Conservation (phyloP, 2,329 filamentous ascomycete genomes). For the Aureobasidium sp. region DNA sequence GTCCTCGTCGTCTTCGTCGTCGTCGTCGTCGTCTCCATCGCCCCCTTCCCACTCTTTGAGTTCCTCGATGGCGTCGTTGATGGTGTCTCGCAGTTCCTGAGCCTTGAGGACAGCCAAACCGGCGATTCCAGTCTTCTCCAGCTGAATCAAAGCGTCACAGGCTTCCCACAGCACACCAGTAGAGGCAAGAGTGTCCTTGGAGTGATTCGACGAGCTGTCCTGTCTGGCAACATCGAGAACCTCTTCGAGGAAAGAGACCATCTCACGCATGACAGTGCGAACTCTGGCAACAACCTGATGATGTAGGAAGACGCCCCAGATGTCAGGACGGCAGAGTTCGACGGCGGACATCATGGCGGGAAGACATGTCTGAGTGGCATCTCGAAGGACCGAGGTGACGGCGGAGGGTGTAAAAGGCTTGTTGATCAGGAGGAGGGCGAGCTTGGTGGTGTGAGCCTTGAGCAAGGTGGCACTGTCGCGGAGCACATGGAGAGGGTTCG, state of each 20-base stretch:
- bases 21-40: conserved; percentile 33
- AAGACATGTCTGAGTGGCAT: conserved; percentile 66
- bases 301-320: conserved; percentile 58
- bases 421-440: conserved; percentile 80
- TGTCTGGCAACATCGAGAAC: conserved; percentile 35
- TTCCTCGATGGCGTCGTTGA: conserved; percentile 79
- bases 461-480: conserved; percentile 66
- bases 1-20: conserved; percentile 31
- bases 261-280: conserved; percentile 55
- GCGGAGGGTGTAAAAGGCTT: conserved; percentile 79
- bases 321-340: conserved; percentile 54
- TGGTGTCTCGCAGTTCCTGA: conserved; percentile 64
- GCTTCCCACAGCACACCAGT: conserved; percentile 79
- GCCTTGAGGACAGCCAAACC: conserved; percentile 66
- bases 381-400: conserved; percentile 60
- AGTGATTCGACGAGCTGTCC: conserved; percentile 25
- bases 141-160: conserved; percentile 63
- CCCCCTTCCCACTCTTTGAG: conserved; percentile 72
- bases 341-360: conserved; percentile 67
- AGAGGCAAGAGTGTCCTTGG: conserved; percentile 48
- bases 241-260: conserved; percentile 53
- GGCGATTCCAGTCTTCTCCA: conserved; percentile 61
- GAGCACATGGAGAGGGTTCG: conserved; percentile 59
- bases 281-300: conserved; percentile 56
- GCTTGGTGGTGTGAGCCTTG: conserved; percentile 76